Evolutionary conservation across 805 yeast genomes (phyloP), one percentile per base, ranked within the genome.

Genomic region (Kregervanrija pseudodelftensis): DNA sequence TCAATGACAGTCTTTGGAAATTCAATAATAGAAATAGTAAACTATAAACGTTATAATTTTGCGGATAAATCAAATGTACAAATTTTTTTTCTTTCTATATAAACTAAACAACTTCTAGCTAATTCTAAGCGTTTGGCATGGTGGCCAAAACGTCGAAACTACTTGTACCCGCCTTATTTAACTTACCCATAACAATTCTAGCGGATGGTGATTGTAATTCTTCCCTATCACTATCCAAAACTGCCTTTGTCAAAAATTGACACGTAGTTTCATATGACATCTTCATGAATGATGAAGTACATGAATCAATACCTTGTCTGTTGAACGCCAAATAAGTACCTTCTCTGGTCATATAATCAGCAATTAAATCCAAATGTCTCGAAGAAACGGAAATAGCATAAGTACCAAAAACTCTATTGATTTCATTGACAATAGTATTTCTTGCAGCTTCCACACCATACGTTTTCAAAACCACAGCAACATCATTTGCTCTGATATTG

Each of bases 401-500:
- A 43, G 95, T 89, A 49, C 88, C 87, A 79, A 93, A 93, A 57
- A 93, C 99, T 57, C 87, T 85, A 68, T 86, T 85, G 64, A 93
- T 86, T 74, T 93, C 99, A 59, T 87, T 83, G 30, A 89, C 98
- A 70, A 93, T 86, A 32, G 99, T 93, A 66, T 89, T 88, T 67
- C 99, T 80, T 15, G 99, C 99, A 40, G 99, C 99, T 69, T 95
- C 99, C 43, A 91, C 99, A 65, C 99, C 99, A 59, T 93, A 93
- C 0, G 95, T 87, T 53, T 73, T 77, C 58, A 95, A 73, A 3
- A 93, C 96, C 13, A 96, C 87, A 35, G 86, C 81, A 53, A 93
- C 82, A 68, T 93, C 99, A 73, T 93, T 93, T 8, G 97, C 89
- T 1, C 85, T 76, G 57, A 93, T 86, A 47, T 82, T 83, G 63